Conservation (phyloP, 2,329 filamentous ascomycete genomes). For the Cyanodermella asteris region DNA sequence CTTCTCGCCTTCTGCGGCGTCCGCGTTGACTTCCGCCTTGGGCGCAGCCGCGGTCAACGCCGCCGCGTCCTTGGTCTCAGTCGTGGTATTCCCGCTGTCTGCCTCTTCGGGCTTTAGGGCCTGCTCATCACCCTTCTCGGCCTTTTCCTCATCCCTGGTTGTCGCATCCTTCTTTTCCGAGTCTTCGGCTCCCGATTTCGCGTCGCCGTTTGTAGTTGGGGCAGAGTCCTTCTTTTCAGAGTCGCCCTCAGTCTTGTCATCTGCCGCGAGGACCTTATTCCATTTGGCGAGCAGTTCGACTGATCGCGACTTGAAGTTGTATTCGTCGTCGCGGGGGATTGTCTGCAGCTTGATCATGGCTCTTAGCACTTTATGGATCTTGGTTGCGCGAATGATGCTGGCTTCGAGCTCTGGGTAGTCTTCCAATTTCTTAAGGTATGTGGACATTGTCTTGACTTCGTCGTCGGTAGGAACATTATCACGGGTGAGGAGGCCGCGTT, state of each 20-base stretch:
- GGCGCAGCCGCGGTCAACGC: slow-evolving; percentile 14
- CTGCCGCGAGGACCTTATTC: slow-evolving; percentile 50
- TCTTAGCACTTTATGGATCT: slow-evolving; percentile 97
- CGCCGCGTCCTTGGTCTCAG: slow-evolving; percentile 9
- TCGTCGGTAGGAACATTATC: slow-evolving; percentile 72
- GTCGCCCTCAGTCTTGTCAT: slow-evolving; percentile 15
- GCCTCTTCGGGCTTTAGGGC: too few relatives aligned
- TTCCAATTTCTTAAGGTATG: slow-evolving; percentile 63
- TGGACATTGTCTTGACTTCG: slow-evolving; percentile 41
- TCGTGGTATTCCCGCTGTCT: slow-evolving; percentile 7
- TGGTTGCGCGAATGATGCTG: slow-evolving; percentile 70
- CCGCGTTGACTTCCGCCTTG: slow-evolving; percentile 14
- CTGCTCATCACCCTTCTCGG: slow-evolving; percentile 4
- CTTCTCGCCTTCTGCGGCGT: slow-evolving; percentile 18
- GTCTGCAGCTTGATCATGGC: slow-evolving; percentile 70
- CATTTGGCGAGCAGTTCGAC: slow-evolving; percentile 64
- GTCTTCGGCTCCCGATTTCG: background rate
- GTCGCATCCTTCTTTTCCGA: slow-evolving; percentile 5
- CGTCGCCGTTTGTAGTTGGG: background rate
- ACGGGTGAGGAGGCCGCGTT: slow-evolving; percentile 75
- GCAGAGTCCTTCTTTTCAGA: slow-evolving; percentile 6
- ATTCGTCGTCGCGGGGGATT: slow-evolving; percentile 77
- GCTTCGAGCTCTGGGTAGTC: slow-evolving; percentile 61
- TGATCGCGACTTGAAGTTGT: slow-evolving; percentile 69
- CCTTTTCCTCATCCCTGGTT: slow-evolving; percentile 6